These are phyloP conservation scores for Termitomyces sp. DNA, from an alignment of 768 basidiomycete species.

Conservation along the genomic window DNA sequence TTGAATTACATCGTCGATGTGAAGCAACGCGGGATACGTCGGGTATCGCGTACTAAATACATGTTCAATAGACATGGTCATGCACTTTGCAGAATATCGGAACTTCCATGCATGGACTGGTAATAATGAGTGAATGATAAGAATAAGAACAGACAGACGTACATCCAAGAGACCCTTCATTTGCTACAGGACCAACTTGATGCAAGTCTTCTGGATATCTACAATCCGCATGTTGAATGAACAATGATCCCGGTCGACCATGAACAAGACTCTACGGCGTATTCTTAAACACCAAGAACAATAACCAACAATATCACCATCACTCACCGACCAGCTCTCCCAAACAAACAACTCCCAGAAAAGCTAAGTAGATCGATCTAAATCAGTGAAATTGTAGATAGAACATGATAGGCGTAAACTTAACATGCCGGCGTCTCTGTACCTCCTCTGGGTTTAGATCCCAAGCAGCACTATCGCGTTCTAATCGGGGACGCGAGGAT, in stretches of 20 bases:
- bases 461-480: conserved; percentile 49
- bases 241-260: conserved; percentile 46
- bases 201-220: conserved; percentile 46
- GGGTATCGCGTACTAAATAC: conserved; percentile 35
- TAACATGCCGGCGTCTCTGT: conserved; percentile 38
- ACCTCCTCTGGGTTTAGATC: conserved; percentile 41
- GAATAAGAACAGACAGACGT: conserved; percentile 17
- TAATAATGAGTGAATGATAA: background rate
- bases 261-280: conserved; percentile 38
- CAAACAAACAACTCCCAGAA: conserved; percentile 54
- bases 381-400: background rate
- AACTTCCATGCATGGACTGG: conserved; percentile 44
- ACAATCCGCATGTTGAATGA: conserved; percentile 48
- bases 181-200: conserved; percentile 23
- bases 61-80: conserved; percentile 40
- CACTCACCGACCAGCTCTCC: conserved; percentile 46
- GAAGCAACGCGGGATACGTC: conserved; percentile 41
- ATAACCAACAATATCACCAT: background rate
- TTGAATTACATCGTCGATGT: conserved; percentile 49
- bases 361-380: conserved; percentile 22
- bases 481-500: conserved; percentile 21
- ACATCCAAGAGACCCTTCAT: conserved; percentile 42
- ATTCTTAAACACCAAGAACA: background rate
- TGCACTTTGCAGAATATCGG: conserved; percentile 40
- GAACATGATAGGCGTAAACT: background rate